These are phyloP conservation scores for barley (Hordeum vulgare) DNA, from an alignment of 176 grass and related monocot genomes.

Conservation along the genomic window DNA sequence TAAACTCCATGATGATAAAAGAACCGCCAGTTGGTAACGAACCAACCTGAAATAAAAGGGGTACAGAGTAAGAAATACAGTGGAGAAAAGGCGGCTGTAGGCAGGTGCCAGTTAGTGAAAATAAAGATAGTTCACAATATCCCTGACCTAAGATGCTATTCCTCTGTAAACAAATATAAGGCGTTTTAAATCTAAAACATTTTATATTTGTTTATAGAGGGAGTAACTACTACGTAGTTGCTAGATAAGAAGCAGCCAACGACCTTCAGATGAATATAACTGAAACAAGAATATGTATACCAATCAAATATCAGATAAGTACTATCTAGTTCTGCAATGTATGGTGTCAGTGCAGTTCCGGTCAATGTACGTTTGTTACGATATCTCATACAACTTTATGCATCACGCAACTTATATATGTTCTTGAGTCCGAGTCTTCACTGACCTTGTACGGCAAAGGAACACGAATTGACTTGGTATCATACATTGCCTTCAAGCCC, in stretches of 20 bases:
- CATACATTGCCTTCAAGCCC: slow-evolving; percentile 83
- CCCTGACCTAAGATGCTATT: neutral
- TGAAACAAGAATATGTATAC: neutral
- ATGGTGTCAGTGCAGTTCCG: neutral
- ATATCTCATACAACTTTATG: neutral
- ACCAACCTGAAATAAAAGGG: slow-evolving; percentile 40
- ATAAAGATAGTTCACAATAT: neutral
- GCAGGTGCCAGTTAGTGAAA: neutral
- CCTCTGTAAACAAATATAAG: no score
- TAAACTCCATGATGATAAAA: slow-evolving; percentile 97
- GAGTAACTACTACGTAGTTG: neutral
- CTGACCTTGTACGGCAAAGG: slow-evolving; percentile 81
- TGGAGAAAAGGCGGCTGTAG: neutral
- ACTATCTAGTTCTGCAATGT: neutral
- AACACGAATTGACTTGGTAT: slow-evolving; percentile 81
- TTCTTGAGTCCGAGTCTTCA: neutral
- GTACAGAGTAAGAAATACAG: neutral
- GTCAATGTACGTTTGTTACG: neutral
- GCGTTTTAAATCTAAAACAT: no score
- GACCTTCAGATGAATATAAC: neutral
- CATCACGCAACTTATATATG: neutral
- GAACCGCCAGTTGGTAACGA: slow-evolving; percentile 68
- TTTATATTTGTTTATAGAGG: no score
- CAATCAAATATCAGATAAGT: neutral
- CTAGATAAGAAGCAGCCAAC: neutral